Percentiles rank a stretch among this genome's conserved stretches.
Evolutionary conservation across 257 asterid species (phyloP).

Genomic region (Forsythia suspensa): DNA sequence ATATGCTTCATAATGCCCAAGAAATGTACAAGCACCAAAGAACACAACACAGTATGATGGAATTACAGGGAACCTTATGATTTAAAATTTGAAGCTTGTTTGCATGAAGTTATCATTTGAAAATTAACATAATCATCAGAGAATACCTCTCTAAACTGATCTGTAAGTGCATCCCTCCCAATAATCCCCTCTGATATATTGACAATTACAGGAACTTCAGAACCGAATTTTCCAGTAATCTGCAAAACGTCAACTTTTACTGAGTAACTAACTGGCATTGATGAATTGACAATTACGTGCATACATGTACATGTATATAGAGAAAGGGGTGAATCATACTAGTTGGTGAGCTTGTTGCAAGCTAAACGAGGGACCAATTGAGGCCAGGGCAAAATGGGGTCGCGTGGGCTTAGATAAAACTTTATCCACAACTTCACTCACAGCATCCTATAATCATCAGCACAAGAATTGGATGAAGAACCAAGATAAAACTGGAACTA

Average conservation of each 20-base stretch:
- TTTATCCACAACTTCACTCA: conserved; percentile 67
- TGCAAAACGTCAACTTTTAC: conserved; percentile 34
- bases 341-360: conserved; percentile 45
- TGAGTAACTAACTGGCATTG: conserved; percentile 8
- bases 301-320: not conserved
- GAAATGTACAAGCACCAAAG: conserved; percentile 7
- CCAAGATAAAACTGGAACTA: not conserved
- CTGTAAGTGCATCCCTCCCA: conserved; percentile 56
- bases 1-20: not conserved
- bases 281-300: conserved; percentile 8
- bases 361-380: conserved; percentile 50
- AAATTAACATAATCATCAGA: conserved; percentile 4
- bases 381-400: conserved; percentile 81
- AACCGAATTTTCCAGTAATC: conserved; percentile 56
- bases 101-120: not conserved
- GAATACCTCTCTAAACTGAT: conserved; percentile 63
- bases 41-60: not conserved
- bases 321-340: conserved; percentile 31
- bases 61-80: not conserved
- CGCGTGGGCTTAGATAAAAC: conserved; percentile 67
- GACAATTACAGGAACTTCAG: conserved; percentile 51
- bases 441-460: conserved; percentile 56
- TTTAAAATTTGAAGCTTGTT: conserved; percentile 9
- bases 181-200: conserved; percentile 60
- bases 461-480: conserved; percentile 12